phyloP scores from a whole-genome alignment of 495 filamentous ascomycete genomes.

The Aspergillus conjunctus region DNA sequence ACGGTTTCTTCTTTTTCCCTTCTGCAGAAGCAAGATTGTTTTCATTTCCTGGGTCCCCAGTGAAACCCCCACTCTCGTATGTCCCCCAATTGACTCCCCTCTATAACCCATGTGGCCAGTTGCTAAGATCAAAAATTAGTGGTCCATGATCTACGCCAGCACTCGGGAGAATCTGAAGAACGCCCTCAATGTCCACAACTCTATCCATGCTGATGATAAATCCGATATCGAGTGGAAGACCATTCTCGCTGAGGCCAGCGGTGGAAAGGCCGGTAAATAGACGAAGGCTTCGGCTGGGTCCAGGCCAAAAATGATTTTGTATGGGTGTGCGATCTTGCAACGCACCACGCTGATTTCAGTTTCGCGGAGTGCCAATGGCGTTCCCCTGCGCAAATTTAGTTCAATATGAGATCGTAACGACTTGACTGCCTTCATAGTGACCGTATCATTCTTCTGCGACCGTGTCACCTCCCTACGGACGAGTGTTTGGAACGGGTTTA shows the following conservation, averaged over 20 bases:
- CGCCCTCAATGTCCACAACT: constrained; percentile 73
- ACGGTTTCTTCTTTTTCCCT: constrained; percentile 6
- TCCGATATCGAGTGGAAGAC: constrained; percentile 85
- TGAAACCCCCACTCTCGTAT: constrained; percentile 78
- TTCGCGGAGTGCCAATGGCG: constrained; percentile 31
- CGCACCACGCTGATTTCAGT: constrained; percentile 22
- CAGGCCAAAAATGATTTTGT: constrained; percentile 36
- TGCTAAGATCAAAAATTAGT: constrained; percentile 37
- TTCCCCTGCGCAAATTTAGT: constrained; percentile 40
- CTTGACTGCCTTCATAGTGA: constrained; percentile 31
- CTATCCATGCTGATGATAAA: constrained; percentile 91
- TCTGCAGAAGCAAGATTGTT: constrained; percentile 84
- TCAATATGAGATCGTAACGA: constrained; percentile 51
- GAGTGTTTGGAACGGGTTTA: constrained; percentile 22
- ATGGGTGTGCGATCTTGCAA: constrained; percentile 24
- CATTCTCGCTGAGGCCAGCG: constrained; percentile 77
- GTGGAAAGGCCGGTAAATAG: constrained; percentile 60
- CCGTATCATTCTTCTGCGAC: constrained; percentile 23
- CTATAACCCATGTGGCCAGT: not conserved
- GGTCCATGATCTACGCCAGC: constrained; percentile 92
- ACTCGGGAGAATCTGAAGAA: constrained; percentile 92
- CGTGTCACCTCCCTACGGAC: constrained; percentile 24
- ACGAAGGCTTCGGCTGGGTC: constrained; percentile 43
- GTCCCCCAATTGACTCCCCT: constrained; percentile 31
- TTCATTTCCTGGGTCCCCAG: constrained; percentile 94